Percentiles rank a stretch among this genome's conserved stretches.
phyloP scores from a whole-genome alignment of 2,329 filamentous ascomycete species.

The Aspergillus pseudoviridinutans region DNA sequence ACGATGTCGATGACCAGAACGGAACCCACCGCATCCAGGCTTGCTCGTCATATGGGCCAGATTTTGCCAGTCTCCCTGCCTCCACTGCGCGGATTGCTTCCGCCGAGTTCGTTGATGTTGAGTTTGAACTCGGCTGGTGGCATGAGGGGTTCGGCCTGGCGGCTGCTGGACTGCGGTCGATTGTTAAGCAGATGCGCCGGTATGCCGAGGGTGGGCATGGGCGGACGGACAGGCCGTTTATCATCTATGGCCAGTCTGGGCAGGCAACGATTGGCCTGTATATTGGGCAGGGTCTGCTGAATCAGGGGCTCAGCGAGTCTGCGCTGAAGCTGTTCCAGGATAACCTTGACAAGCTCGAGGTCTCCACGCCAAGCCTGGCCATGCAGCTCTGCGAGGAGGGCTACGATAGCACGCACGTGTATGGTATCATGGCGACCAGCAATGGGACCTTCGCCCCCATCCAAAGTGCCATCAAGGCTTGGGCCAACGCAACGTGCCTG shows the following conservation, averaged over 20 bases:
- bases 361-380: constrained; percentile 26
- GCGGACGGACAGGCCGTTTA: constrained; percentile 15
- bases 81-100: constrained; percentile 3
- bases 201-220: constrained; percentile 25
- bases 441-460: constrained; percentile 29
- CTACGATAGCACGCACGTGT: constrained; percentile 29
- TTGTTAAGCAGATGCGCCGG: constrained; percentile 26
- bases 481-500: constrained; percentile 9
- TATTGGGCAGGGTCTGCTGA: constrained; percentile 28
- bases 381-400: constrained; percentile 35
- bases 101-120: constrained; percentile 13
- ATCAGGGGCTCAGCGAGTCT: constrained; percentile 16
- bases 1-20: constrained; percentile 28
- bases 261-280: constrained; percentile 33
- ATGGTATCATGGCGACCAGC: constrained; percentile 32
- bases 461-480: constrained; percentile 16
- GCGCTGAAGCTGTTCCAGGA: constrained; percentile 28
- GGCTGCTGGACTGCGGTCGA: constrained; percentile 16
- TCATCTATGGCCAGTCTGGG: constrained; percentile 29
- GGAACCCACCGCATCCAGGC: constrained; percentile 29
- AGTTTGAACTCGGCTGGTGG: constrained; percentile 29
- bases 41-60: constrained; percentile 25
- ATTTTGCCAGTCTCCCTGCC: constrained; percentile 11
- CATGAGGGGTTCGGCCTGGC: constrained; percentile 16
- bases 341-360: constrained; percentile 17